Base-by-base conservation (phyloP, 495 filamentous ascomycete species). In the Hypoxylon fuscum region DNA sequence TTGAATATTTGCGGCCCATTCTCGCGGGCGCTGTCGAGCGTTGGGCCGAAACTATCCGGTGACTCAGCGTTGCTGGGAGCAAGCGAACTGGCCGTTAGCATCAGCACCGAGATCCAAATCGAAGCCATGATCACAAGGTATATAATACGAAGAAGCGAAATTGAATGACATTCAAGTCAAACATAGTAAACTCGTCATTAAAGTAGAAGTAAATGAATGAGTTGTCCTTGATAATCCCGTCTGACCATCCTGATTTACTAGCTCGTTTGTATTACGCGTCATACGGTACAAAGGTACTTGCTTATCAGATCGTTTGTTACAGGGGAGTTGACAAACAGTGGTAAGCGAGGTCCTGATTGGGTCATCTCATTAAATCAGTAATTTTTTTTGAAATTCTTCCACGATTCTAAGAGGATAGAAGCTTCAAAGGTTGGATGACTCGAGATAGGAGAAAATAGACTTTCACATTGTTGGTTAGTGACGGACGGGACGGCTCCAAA, bases 1-100 rank as follows among this genome's bases (percentile, higher is more conserved):
- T 89, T 90, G 79, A 89, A 89, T 53, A 89, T 87, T 44, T 83
- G 78, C 60, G 83, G 83, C 21, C 79, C 83, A 66, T 87, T 85
- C 41, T 64, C 38, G n/a, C 64, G 62, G 6, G 75, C 75, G 48
- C 56, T 70, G 2, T 64, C 68, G 25, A 69, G 50, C 18, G 42
- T 70, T 34, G 72, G 71, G 2, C 57, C 59, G 54, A 71, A 69
- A 31, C 41, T 44, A 3, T 47, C 42, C 6, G 38, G 20, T n/a
- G 22, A 34, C 4, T 9, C 34, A 17, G 57, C 17, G 15, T 23
- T 48, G 18, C 25, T 42, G 23, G 37, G 14, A 32, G 45, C 57
- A 25, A 52, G 12, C 32, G 46, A 48, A 32, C 35, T 43, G 5
- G 49, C 22, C 23, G 27, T 31, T 8, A 62, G 42, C 29, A 44